Conservation (phyloP, 2,329 filamentous ascomycete genomes). For the Ophiostoma ips region DNA sequence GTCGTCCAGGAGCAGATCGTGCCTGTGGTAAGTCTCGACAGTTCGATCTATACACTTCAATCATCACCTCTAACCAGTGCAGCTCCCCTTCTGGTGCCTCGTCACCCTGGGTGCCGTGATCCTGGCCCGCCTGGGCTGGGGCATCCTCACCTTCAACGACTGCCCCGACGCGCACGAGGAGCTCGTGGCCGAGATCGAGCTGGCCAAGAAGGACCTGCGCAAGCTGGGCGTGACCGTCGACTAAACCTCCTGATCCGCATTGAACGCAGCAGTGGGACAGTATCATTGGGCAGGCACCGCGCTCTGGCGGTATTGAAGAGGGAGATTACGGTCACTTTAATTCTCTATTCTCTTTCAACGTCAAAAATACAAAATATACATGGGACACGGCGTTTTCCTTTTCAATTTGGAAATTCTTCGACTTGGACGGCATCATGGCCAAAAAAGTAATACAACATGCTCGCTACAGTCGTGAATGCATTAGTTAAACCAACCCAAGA, state of each 20-base stretch:
- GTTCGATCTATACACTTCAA: background rate
- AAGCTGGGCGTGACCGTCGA: conserved; percentile 67
- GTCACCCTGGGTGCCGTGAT: conserved; percentile 87
- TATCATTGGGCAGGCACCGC: too few relatives aligned
- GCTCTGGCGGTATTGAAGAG: too few relatives aligned
- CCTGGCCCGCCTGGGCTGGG: conserved; percentile 80
- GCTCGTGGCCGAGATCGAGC: conserved; percentile 69
- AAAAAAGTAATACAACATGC: too few relatives aligned
- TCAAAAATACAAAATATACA: background rate
- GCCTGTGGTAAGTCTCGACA: conserved; percentile 54
- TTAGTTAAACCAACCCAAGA: too few relatives aligned
- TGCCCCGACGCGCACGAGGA: conserved; percentile 82
- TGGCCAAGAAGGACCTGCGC: conserved; percentile 61
- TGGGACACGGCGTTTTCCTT: background rate
- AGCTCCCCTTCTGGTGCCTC: conserved; percentile 89
- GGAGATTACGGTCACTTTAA: too few relatives aligned
- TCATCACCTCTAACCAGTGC: background rate
- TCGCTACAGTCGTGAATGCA: too few relatives aligned
- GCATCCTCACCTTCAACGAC: conserved; percentile 93
- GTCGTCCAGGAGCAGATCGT: conserved; percentile 74
- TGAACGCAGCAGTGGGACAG: too few relatives aligned
- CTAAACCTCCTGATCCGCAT: conserved; percentile 28
- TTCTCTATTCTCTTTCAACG: too few relatives aligned
- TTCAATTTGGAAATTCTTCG: background rate
- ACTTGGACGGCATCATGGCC: too few relatives aligned